A percentile compares a stretch with the other conserved stretches of the same genome.
Conservation (phyloP, 768 basidiomycete species). For the Austroboletus eburneus region DNA sequence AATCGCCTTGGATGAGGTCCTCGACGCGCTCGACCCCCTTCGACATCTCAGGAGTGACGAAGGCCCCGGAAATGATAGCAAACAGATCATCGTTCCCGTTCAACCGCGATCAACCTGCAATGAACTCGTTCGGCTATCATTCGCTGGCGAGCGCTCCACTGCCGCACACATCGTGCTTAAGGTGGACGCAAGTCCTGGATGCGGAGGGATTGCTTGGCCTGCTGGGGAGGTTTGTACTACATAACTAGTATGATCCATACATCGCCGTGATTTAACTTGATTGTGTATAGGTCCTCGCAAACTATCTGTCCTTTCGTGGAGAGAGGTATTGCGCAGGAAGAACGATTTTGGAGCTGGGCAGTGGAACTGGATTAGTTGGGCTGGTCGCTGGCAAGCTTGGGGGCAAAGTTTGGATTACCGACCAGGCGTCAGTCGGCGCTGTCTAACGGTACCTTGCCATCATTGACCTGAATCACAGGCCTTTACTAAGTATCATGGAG, state of each 20-base stretch:
- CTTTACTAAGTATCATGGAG: slow-evolving; percentile 73
- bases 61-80: slow-evolving; percentile 20
- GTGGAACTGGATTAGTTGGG: slow-evolving; percentile 92
- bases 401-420: slow-evolving; percentile 74
- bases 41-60: slow-evolving; percentile 51
- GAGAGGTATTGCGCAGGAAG: slow-evolving; percentile 46
- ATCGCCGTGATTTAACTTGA: neutral
- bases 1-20: slow-evolving; percentile 48
- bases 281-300: slow-evolving; percentile 71
- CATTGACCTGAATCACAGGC: slow-evolving; percentile 41
- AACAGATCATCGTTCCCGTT: slow-evolving; percentile 42
- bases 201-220: slow-evolving; percentile 91
- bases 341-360: slow-evolving; percentile 77
- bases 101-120: slow-evolving; percentile 50
- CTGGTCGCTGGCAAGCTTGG: slow-evolving; percentile 72
- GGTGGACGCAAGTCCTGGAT: slow-evolving; percentile 82
- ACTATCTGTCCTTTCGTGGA: slow-evolving; percentile 63
- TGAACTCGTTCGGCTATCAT: slow-evolving; percentile 44
- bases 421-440: slow-evolving; percentile 71
- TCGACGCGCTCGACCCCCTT: slow-evolving; percentile 56
- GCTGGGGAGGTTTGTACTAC: slow-evolving; percentile 69
- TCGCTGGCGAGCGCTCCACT: slow-evolving; percentile 16
- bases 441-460: too few relatives aligned
- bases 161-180: slow-evolving; percentile 40
- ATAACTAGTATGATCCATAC: too few relatives aligned